Conservation (phyloP, 345 rosid genomes). For the Anastatica hierochuntica region DNA sequence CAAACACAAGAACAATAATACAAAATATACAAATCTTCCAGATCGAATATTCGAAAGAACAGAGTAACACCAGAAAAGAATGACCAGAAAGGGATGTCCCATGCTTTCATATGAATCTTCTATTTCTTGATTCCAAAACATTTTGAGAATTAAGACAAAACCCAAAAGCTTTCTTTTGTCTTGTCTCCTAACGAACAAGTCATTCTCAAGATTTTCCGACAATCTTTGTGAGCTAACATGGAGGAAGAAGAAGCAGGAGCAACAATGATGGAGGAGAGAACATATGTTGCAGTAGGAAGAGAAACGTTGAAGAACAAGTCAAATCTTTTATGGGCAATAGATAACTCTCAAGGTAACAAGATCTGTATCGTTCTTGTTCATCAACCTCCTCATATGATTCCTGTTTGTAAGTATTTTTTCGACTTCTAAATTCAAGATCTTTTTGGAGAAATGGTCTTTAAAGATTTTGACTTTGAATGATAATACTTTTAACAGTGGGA, state of each 20-base stretch:
- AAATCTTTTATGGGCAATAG: constrained; percentile 44
- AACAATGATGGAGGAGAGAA: constrained; percentile 38
- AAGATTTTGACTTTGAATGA: not conserved
- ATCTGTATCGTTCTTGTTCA: constrained; percentile 68
- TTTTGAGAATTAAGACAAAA: not conserved
- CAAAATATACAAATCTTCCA: constrained; percentile 13
- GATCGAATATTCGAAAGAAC: constrained; percentile 25
- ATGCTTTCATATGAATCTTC: constrained; percentile 10
- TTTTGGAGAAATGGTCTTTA: not conserved
- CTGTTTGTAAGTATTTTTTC: constrained; percentile 29
- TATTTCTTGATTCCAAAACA: constrained; percentile 8
- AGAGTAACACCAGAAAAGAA: constrained; percentile 18
- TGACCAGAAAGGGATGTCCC: too few species aligned
- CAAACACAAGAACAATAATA: too few species aligned
- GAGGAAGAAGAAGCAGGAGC: constrained; percentile 25
- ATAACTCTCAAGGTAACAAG: constrained; percentile 46
- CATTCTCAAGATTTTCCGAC: constrained; percentile 9
- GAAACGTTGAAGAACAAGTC: constrained; percentile 35
- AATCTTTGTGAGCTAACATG: constrained; percentile 9
- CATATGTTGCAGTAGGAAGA: constrained; percentile 54
- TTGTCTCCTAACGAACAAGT: constrained; percentile 15
- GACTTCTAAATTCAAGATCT: too few species aligned
- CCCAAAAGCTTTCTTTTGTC: constrained; percentile 5
- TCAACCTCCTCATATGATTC: constrained; percentile 51
- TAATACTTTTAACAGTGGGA: constrained; percentile 48